These are phyloP conservation scores for Canavalia ensiformis DNA, from an alignment of 306 rosid species.

Conservation along the genomic window DNA sequence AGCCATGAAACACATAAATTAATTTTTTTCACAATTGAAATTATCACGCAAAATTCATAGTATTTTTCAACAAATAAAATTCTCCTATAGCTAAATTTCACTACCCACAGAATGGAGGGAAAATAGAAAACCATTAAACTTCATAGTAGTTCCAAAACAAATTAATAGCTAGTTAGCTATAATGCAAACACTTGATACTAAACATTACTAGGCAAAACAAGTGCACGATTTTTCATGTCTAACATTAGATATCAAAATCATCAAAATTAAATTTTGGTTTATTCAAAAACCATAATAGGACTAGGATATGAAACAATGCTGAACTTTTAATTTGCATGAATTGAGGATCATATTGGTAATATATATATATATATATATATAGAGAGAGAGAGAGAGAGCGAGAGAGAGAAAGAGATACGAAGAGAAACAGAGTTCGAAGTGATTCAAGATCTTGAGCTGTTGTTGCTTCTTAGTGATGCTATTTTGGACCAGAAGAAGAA, in stretches of 20 bases:
- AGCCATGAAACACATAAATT: neutral
- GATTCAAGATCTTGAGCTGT: constrained; percentile 24
- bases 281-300: neutral
- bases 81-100: constrained; percentile 8
- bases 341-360: neutral
- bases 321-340: neutral
- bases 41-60: neutral
- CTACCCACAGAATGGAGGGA: neutral
- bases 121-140: neutral
- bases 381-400: constrained; percentile 40
- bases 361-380: neutral
- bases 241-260: neutral
- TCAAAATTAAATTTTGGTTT: neutral
- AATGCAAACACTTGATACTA: neutral
- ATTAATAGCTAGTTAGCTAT: neutral
- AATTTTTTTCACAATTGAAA: neutral
- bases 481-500: neutral
- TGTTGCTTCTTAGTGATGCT: neutral
- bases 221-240: neutral
- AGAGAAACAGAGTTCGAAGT: constrained; percentile 16
- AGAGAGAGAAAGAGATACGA: constrained; percentile 41
- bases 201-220: neutral
- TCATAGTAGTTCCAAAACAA: neutral
- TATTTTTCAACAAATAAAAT: neutral
- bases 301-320: neutral